Evolutionary conservation across 2,329 filamentous ascomycete species (phyloP).

Genomic region (Colletotrichum melonis): DNA sequence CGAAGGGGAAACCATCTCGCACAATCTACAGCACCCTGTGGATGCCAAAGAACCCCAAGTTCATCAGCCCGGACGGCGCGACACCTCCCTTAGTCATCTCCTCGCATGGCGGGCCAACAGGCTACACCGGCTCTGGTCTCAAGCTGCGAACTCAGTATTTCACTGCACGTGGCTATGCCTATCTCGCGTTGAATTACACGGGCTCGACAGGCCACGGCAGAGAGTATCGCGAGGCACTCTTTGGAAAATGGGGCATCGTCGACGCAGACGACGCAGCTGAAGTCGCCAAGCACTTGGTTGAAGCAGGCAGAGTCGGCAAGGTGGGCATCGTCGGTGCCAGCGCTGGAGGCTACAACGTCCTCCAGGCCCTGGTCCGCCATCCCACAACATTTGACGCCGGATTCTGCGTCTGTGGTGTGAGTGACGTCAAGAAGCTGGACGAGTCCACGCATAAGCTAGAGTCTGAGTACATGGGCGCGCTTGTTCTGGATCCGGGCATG

Average conservation of each 20-base stretch:
- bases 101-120: constrained; percentile 64
- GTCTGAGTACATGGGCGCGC: constrained; percentile 58
- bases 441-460: constrained; percentile 68
- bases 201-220: constrained; percentile 64
- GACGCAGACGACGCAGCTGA: constrained; percentile 63
- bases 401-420: constrained; percentile 62
- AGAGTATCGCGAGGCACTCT: constrained; percentile 60
- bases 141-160: constrained; percentile 61
- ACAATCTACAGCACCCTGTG: constrained; percentile 59
- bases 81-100: constrained; percentile 62
- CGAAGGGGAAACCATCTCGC: constrained; percentile 43
- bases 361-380: constrained; percentile 59
- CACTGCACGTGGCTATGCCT: constrained; percentile 65
- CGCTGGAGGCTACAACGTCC: constrained; percentile 65
- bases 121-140: constrained; percentile 54
- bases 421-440: constrained; percentile 58
- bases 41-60: constrained; percentile 60
- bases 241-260: constrained; percentile 61
- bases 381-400: constrained; percentile 61
- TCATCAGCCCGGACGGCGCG: constrained; percentile 46
- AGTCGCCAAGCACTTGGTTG: constrained; percentile 54
- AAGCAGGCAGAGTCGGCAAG: constrained; percentile 48
- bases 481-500: constrained; percentile 52
- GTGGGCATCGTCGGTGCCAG: constrained; percentile 63
- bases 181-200: constrained; percentile 62